These are phyloP conservation scores for Agrocybe praecox DNA, from an alignment of 768 basidiomycete species.

Conservation along the genomic window DNA sequence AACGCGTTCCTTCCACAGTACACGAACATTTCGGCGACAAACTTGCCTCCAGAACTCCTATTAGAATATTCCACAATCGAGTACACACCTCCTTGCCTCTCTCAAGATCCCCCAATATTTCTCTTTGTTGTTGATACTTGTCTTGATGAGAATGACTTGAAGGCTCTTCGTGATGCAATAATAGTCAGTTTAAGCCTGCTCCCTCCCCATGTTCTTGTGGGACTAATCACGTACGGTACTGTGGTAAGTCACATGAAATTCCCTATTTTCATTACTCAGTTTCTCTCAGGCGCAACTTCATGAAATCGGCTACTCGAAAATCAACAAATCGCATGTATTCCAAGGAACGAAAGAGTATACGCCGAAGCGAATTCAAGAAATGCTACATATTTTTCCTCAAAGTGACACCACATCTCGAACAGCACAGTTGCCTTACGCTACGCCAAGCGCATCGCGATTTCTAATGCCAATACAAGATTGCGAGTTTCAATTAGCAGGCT, in stretches of 20 bases:
- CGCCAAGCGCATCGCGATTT: conserved; percentile 88
- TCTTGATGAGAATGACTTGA: conserved; percentile 93
- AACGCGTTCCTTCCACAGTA: conserved; percentile 99
- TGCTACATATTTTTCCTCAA: conserved; percentile 86
- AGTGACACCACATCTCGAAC: too few relatives aligned
- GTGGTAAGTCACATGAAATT: conserved; percentile 62
- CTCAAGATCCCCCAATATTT: conserved; percentile 94
- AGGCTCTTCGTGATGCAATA: conserved; percentile 92
- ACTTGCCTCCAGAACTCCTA: conserved; percentile 92
- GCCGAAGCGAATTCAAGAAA: conserved; percentile 96
- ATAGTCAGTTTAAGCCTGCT: conserved; percentile 92
- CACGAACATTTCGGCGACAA: conserved; percentile 97
- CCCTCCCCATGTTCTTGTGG: conserved; percentile 93
- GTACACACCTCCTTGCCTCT: conserved; percentile 94
- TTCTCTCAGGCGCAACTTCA: conserved; percentile 89
- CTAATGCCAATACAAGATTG: conserved; percentile 88
- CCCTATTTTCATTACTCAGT: not conserved
- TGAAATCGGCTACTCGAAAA: conserved; percentile 95
- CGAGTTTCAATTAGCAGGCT: conserved; percentile 95
- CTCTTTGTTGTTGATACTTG: conserved; percentile 98
- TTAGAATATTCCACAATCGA: conserved; percentile 99
- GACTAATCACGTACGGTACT: conserved; percentile 94
- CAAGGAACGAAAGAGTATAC: conserved; percentile 96
- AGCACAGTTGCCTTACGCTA: conserved; percentile 83
- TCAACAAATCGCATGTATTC: conserved; percentile 98